phyloP scores from a whole-genome alignment of 164 flowering plant genomes.

The Vitis riparia region DNA sequence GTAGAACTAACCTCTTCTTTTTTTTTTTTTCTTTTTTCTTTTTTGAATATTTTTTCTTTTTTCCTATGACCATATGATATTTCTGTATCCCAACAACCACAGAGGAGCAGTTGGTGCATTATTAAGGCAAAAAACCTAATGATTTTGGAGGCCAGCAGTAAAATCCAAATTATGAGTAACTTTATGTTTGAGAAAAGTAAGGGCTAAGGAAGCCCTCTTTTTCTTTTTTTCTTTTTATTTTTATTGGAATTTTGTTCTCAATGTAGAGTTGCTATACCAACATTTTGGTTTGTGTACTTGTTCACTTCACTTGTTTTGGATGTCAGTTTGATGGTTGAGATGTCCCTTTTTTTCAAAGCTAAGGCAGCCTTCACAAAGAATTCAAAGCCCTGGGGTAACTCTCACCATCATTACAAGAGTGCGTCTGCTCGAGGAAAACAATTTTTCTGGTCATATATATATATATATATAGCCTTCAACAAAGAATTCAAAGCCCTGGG shows the following conservation, averaged over 20 bases:
- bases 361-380: conserved; percentile 17
- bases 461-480: too few relatives aligned
- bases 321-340: conserved; percentile 10
- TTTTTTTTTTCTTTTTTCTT: too few relatives aligned
- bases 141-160: too few relatives aligned
- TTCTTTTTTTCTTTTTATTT: too few relatives aligned
- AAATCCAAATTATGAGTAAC: conserved; percentile 20
- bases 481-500: too few relatives aligned
- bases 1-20: too few relatives aligned
- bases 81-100: conserved; percentile 5
- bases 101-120: conserved; percentile 9
- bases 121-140: conserved; percentile 10
- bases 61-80: background rate
- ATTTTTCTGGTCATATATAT: too few relatives aligned
- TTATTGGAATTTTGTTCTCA: too few relatives aligned
- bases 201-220: conserved; percentile 27
- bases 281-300: conserved; percentile 1
- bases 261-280: conserved; percentile 10
- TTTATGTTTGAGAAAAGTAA: conserved; percentile 50
- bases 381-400: background rate
- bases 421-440: too few relatives aligned
- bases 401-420: too few relatives aligned
- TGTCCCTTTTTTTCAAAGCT: conserved; percentile 33
- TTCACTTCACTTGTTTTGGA: conserved; percentile 5
- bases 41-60: too few relatives aligned